Evolutionary conservation across 176 grass and related monocot species (phyloP), one percentile per base, ranked within the genome.

Genomic region (Dendrocalamus sinicus): DNA sequence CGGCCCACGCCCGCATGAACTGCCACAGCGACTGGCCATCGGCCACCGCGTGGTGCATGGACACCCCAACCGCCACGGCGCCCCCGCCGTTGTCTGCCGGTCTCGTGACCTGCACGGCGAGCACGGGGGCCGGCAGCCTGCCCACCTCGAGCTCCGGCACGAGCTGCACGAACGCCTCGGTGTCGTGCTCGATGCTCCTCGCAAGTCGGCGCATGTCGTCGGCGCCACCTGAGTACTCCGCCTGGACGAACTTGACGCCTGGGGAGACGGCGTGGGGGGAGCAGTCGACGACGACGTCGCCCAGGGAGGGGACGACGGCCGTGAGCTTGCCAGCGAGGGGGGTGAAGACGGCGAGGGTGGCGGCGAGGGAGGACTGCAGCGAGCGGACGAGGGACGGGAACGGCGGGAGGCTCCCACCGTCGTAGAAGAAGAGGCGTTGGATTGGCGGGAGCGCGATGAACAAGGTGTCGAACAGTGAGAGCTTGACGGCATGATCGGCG

Each of bases 1-100:
- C 50, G 11, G 85, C 67, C 89, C 90, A 95, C 13, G 81, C 89
- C 45, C 63, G 60, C 54, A 95, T 40, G 81, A 95, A 95, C 78
- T 59, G 65, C 88, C 93, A 95, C 30, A 92, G 35, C 37, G 81
- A 87, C 32, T 55, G 62, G 0, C 90, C 90, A 28, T 95, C 93
- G 22, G 47, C 84, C 12, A 75, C 84, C 1, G 37, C 53, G 24
- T 95, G 93, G 69, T 80, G 73, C n/a, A 90, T 7, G n/a, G 92
- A 48, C n/a, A 89, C 71, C 0, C 92, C 90, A 5, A 94, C 52
- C 1, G 82, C 81, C 72, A 85, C 58, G 37, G 39, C 79, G 57
- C 26, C 16, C 0, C 16, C 67, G 0, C 72, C 73, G 35, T 1
- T 17, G 1, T 40, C 43, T 8, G 30, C 57, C 1, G 77, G 48